These are phyloP conservation scores for Fraxinus albicans DNA, from an alignment of 305 asterid species.

Conservation along the genomic window DNA sequence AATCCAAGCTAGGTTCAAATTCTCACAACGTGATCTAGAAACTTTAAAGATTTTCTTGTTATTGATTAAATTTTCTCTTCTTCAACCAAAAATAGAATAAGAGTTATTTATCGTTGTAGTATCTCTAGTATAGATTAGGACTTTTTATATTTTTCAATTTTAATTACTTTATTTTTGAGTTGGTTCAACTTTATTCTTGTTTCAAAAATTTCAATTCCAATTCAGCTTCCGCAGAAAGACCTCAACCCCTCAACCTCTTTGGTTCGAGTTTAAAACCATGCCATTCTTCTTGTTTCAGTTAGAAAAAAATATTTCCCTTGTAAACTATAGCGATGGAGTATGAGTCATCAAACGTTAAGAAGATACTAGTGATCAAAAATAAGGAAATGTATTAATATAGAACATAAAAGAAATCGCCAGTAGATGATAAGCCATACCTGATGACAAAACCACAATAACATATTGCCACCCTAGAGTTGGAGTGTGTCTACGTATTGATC, in stretches of 20 bases:
- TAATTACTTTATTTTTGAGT: not conserved
- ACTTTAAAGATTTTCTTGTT: not conserved
- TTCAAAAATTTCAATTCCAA: not conserved
- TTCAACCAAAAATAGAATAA: not conserved
- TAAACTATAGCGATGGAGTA: constrained; percentile 1
- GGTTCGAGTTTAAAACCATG: constrained; percentile 18
- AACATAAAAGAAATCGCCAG: constrained; percentile 13
- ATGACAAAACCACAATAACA: constrained; percentile 76
- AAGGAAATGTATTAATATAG: constrained; percentile 13
- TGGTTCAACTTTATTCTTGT: not conserved
- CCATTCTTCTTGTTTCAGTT: constrained; percentile 8
- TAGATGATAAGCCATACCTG: constrained; percentile 53
- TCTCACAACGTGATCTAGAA: not conserved
- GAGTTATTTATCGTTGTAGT: not conserved
- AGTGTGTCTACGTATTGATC: constrained; percentile 83
- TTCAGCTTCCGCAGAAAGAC: not conserved
- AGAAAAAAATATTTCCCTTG: constrained; percentile 12
- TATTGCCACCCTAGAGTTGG: constrained; percentile 94
- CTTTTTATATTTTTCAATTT: not conserved
- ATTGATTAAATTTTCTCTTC: not conserved
- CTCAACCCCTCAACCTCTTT: constrained; percentile 13
- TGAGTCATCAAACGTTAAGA: not conserved
- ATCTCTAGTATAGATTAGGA: not conserved
- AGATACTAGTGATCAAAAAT: not conserved
- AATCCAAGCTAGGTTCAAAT: not conserved